Base-by-base conservation (phyloP, 2,329 filamentous ascomycete genomes). In the Aureobasidium sp. region DNA sequence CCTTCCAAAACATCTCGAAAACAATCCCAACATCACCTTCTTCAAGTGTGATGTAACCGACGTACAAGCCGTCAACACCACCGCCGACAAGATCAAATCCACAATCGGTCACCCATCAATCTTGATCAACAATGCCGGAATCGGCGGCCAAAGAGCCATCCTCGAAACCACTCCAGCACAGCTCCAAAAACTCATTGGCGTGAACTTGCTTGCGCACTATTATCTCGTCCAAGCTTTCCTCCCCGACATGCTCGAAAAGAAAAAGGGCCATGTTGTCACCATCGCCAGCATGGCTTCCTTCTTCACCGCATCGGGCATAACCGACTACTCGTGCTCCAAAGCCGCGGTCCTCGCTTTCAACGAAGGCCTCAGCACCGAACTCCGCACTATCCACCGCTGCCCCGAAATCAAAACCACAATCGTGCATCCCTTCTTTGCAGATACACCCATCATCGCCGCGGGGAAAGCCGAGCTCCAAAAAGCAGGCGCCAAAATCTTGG, bases 261-360 rank as follows among this genome's bases (percentile, higher is more conserved):
- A 78, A 58, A 77, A 78, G 58, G 79, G 51, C 1, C 79, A 81
- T 56, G 68, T 82, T 25, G 69, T 83, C 10, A 79, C 77, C 0
- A 70, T 82, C 12, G 78, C 79, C 2, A 78, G 74, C 55, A 68
- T 75, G 60, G 76, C 76, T 8, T 75, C 73, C 30, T 80, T 76
- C 59, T 54, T 77, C 4, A 66, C 67, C 0, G 57, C 74, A 3
- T 71, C 68, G 1, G 71, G 75, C 25, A 74, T 80, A 57, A 73
- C 73, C 8, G 76, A 79, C 56, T 81, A 81, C 62, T 70, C 68
- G 37, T 70, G 70, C 47, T 74, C 73, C 41, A 81, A 81, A 62
- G 72, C 72, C 0, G 76, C 71, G 21, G 74, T 76, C 0, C 62
- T 80, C 37, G 68, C 73, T 3, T 78, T 80, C 63, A 76, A 81